Conservation (phyloP, 2,329 filamentous ascomycete species). For the Pezicula neosporulosa region DNA sequence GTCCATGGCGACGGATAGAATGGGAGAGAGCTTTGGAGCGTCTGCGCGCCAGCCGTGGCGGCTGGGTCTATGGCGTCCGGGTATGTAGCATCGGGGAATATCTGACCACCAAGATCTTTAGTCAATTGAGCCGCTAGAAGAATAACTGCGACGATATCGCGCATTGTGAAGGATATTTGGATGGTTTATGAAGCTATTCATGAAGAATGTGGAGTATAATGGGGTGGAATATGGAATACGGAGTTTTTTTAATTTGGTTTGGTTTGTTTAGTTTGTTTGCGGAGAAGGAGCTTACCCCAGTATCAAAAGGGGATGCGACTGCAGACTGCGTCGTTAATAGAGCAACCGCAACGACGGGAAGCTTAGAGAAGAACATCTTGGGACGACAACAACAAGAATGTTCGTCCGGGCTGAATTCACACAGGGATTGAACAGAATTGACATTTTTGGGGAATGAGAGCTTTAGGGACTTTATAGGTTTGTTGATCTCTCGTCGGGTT, state of each 20-base stretch:
- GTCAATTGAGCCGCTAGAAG: not conserved
- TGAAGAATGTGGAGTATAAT: not conserved
- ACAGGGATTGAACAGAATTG: no score
- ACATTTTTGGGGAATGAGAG: no score
- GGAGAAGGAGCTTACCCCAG: not conserved
- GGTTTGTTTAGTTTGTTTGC: not conserved
- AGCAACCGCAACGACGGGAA: not conserved
- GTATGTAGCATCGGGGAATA: slow-evolving; percentile 1
- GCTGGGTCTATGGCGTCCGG: not conserved
- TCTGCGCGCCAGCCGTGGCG: not conserved
- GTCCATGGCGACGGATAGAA: slow-evolving; percentile 28
- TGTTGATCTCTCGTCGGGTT: no score
- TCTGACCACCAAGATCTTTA: not conserved
- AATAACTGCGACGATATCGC: not conserved
- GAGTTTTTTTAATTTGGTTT: not conserved
- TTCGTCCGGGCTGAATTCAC: no score
- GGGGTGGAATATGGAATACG: not conserved
- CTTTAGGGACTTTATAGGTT: no score
- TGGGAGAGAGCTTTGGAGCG: slow-evolving; percentile 8
- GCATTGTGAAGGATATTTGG: not conserved
- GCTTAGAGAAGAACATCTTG: slow-evolving; percentile 1
- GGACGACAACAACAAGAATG: not conserved
- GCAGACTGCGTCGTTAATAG: not conserved
- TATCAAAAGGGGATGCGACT: not conserved
- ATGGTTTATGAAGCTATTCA: not conserved